Evolutionary conservation across 1,284 basidiomycete species (phyloP).

Genomic region (Puccinia triticina): DNA sequence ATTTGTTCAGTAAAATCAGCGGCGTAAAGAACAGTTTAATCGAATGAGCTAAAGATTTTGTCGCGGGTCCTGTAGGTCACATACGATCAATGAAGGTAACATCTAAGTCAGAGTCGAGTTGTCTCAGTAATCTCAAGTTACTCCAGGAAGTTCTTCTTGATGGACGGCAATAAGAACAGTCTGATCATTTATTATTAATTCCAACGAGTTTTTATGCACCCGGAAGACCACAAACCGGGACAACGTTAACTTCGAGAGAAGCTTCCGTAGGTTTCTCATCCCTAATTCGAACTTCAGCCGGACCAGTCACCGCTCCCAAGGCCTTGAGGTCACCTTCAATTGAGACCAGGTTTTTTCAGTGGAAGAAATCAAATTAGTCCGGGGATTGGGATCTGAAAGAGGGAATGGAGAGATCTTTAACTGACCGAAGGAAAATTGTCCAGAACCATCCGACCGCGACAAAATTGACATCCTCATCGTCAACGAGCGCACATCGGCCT

Average conservation of each 20-base stretch:
- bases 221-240: conserved; percentile 63
- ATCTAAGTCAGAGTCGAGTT: too few species aligned
- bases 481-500: conserved; percentile 35
- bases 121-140: too few species aligned
- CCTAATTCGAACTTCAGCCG: conserved; percentile 64
- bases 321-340: conserved; percentile 60
- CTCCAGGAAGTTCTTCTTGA: too few species aligned
- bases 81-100: too few species aligned
- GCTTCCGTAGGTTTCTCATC: conserved; percentile 65
- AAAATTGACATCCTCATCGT: conserved; percentile 31
- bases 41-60: conserved; percentile 60
- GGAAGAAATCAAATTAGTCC: neutral
- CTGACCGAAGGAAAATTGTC: conserved; percentile 42
- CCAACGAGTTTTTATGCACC: conserved; percentile 57
- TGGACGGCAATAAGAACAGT: too few species aligned
- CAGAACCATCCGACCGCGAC: conserved; percentile 40
- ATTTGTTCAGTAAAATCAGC: conserved; percentile 62
- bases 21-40: conserved; percentile 60
- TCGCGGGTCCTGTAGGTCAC: conserved; percentile 59
- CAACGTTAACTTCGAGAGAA: conserved; percentile 64
- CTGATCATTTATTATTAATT: too few species aligned
- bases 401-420: too few species aligned
- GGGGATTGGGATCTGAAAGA: too few species aligned
- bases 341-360: neutral
- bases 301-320: conserved; percentile 64